Evolutionary conservation across 176 grass and related monocot species (phyloP).

Genomic region (Typha latifolia): DNA sequence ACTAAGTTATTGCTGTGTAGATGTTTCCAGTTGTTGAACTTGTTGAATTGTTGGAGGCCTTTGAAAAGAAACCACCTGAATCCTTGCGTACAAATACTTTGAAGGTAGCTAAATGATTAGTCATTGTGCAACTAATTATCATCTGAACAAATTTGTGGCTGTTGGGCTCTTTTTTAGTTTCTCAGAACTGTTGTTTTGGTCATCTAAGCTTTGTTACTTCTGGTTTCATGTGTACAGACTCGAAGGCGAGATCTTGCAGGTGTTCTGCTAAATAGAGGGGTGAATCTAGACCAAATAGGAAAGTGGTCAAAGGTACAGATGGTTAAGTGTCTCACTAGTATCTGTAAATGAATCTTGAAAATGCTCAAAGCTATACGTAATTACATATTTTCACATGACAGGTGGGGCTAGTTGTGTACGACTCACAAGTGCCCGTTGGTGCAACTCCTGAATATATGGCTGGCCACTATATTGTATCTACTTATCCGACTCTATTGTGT

Average conservation of each 20-base stretch:
- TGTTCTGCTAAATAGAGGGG: constrained; percentile 94
- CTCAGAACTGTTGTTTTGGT: not conserved
- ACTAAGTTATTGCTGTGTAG: constrained; percentile 23
- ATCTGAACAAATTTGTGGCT: not conserved
- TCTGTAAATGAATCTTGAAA: not conserved
- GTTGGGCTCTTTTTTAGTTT: not conserved
- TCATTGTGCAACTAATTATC: not conserved
- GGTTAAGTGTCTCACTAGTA: not conserved
- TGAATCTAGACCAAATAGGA: constrained; percentile 93
- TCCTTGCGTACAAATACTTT: constrained; percentile 81
- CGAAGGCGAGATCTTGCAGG: constrained; percentile 93
- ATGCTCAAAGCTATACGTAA: constrained; percentile 11
- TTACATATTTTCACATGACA: constrained; percentile 26
- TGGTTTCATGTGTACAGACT: constrained; percentile 40
- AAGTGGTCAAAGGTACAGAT: constrained; percentile 95
- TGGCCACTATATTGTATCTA: constrained; percentile 87
- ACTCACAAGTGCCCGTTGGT: constrained; percentile 82
- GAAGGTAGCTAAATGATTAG: constrained; percentile 44
- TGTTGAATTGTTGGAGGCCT: constrained; percentile 81
- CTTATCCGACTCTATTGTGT: constrained; percentile 3
- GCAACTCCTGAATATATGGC: constrained; percentile 98
- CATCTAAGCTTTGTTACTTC: not conserved
- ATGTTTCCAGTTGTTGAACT: constrained; percentile 89
- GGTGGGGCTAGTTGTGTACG: constrained; percentile 97
- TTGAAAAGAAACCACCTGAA: constrained; percentile 92